Evolutionary conservation across 805 yeast species (phyloP), one percentile per base, ranked within the genome.

Genomic region (Metschnikowia orientalis): DNA sequence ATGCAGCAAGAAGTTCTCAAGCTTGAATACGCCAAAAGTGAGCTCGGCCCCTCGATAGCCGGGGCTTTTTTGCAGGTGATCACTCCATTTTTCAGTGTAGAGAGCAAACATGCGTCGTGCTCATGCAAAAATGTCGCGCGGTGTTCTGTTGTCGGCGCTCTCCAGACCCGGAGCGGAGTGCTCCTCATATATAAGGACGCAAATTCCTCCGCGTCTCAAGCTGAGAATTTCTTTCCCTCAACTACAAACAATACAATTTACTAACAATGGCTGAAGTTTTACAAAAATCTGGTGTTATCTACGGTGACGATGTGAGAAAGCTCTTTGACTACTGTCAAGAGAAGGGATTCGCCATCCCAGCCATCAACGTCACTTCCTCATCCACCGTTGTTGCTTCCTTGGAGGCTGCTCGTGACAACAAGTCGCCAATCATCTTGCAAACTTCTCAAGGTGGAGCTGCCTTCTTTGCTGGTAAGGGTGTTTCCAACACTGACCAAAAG

Each of bases 401-500:
- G 53, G 72, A 67, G 57, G 66, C 71, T 44, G 72, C 72, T 37
- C 64, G 72, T 57, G 72, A 67, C 54, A 46, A 38, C 57, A 63
- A 63, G 53, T 83, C 95, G 44, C 98, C 98, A 72, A 88, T 92
- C 70, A 86, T 92, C 63, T 72, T 92, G 61, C 98, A 92, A 73
- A 79, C 90, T 53, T 90, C 97, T 42, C 88, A 92, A 69, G 98
- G 98, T 74, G 98, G 98, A 76, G 95, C 98, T 52, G 97, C 97
- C 47, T 92, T 79, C 86, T 92, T 92, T 64, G 98, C 98, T 48
- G 98, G 98, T 73, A 92, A 92, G 80, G 98, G 97, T 73, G 88
- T 92, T 53, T 75, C 77, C 64, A 92, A 92, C 84, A 75, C 74
- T 56, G 81, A 86, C 75, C 97, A 92, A 74, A 71, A 72, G 57